Evolutionary conservation across 108 stramenopile genomes (phyloP).

Genomic region (Cyclotella distinguenda): DNA sequence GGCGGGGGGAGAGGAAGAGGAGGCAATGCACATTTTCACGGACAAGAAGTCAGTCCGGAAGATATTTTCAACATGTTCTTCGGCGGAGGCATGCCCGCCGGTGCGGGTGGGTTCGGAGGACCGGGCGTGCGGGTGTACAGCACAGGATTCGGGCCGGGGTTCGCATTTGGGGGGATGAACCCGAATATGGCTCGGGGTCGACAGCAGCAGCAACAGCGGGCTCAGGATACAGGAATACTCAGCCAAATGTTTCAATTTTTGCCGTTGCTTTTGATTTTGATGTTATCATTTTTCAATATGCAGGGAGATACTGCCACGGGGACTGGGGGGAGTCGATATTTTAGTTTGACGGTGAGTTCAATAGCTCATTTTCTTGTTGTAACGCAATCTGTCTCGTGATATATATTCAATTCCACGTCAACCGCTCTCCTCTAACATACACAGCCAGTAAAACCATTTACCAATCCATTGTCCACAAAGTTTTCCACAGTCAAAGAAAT

Average conservation of each 20-base stretch:
- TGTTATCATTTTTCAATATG: conserved; percentile 70
- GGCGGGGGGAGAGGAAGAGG: conserved; percentile 53
- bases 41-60: conserved; percentile 85
- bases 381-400: too few relatives aligned
- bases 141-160: conserved; percentile 48
- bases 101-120: conserved; percentile 22
- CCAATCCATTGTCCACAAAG: conserved; percentile 69
- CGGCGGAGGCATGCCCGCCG: conserved; percentile 82
- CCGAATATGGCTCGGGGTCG: conserved; percentile 48
- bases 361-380: neutral
- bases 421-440: neutral
- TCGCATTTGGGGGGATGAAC: conserved; percentile 58
- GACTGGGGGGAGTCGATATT: conserved; percentile 69
- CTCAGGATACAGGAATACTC: conserved; percentile 22
- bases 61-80: conserved; percentile 98
- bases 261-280: conserved; percentile 72
- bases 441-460: conserved; percentile 62
- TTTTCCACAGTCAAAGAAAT: conserved; percentile 80
- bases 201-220: conserved; percentile 33
- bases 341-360: conserved; percentile 74
- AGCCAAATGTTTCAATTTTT: conserved; percentile 58
- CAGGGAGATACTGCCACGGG: conserved; percentile 22
- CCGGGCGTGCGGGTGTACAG: conserved; percentile 52
- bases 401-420: neutral
- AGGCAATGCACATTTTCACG: conserved; percentile 54